A percentile compares a stretch with the other conserved stretches of the same genome.
phyloP scores from a whole-genome alignment of 73 alveolate genomes.

The Durusdinium trenchii region DNA sequence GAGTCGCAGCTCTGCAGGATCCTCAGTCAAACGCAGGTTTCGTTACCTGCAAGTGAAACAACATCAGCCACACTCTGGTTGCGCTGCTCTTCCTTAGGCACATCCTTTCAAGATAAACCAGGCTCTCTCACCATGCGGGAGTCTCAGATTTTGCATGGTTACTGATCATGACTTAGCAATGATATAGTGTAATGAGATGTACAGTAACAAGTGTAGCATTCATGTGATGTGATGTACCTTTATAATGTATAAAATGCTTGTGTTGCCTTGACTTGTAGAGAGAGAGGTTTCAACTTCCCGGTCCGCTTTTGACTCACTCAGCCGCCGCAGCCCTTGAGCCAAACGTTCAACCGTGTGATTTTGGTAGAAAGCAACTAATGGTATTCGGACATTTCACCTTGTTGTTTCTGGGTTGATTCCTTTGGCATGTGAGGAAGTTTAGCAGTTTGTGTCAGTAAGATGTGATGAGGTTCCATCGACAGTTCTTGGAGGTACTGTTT shows the following conservation, averaged over 20 bases:
- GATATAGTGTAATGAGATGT: no score
- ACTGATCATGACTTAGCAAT: no score
- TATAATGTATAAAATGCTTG: no score
- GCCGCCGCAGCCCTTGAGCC: background rate
- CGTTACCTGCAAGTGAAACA: background rate
- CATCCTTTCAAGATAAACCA: conserved; percentile 19
- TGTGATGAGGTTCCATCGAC: background rate
- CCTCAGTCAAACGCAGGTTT: background rate
- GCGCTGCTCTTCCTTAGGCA: background rate
- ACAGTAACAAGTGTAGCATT: no score
- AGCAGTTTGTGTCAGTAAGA: background rate
- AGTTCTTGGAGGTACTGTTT: background rate
- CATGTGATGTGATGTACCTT: no score
- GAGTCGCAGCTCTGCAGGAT: conserved; percentile 53
- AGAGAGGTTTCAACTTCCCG: conserved; percentile 18
- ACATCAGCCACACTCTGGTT: background rate
- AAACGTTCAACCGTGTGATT: background rate
- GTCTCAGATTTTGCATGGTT: background rate
- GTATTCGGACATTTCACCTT: background rate
- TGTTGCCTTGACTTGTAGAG: no score
- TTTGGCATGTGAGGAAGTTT: no score
- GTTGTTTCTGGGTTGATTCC: no score
- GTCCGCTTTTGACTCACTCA: background rate
- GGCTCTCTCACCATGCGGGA: conserved; percentile 3
- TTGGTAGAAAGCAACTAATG: background rate